phyloP scores from a whole-genome alignment of 1,284 basidiomycete genomes.

The Fistulina hepatica region DNA sequence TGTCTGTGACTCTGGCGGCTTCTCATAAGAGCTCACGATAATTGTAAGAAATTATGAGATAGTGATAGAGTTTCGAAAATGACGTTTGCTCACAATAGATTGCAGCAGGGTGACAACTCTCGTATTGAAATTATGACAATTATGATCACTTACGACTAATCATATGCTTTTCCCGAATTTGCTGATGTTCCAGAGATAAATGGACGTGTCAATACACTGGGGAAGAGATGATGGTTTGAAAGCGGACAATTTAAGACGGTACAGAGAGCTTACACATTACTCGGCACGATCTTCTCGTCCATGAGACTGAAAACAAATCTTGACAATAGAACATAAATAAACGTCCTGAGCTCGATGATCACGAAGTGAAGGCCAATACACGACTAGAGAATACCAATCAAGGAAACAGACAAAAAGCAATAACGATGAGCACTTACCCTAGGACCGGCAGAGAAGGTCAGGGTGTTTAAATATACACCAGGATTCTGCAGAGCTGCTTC shows the following conservation, averaged over 20 bases:
- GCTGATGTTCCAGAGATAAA: slow-evolving; percentile 51
- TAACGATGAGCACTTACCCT: slow-evolving; percentile 36
- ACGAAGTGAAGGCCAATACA: slow-evolving; percentile 74
- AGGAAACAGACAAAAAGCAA: slow-evolving; percentile 3
- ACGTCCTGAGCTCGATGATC: slow-evolving; percentile 68
- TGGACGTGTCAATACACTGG: slow-evolving; percentile 61
- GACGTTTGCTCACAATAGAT: no score
- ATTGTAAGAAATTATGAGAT: no score
- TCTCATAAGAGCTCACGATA: no score
- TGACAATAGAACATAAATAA: slow-evolving; percentile 58
- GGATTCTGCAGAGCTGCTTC: slow-evolving; percentile 49
- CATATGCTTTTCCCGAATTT: no score
- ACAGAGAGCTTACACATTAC: slow-evolving; percentile 50
- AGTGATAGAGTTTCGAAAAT: no score
- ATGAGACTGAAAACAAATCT: slow-evolving; percentile 51
- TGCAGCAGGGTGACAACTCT: no score
- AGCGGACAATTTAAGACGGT: slow-evolving; percentile 1
- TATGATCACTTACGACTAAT: no score
- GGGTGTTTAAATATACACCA: slow-evolving; percentile 56
- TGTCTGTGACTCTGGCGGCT: no score
- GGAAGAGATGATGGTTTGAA: slow-evolving; percentile 8
- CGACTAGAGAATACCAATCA: slow-evolving; percentile 33
- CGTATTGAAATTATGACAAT: no score
- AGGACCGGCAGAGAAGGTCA: slow-evolving; percentile 72
- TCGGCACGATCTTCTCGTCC: slow-evolving; percentile 46